Conservation (phyloP, 2,329 filamentous ascomycete genomes). For the Byssochlamys sp. region DNA sequence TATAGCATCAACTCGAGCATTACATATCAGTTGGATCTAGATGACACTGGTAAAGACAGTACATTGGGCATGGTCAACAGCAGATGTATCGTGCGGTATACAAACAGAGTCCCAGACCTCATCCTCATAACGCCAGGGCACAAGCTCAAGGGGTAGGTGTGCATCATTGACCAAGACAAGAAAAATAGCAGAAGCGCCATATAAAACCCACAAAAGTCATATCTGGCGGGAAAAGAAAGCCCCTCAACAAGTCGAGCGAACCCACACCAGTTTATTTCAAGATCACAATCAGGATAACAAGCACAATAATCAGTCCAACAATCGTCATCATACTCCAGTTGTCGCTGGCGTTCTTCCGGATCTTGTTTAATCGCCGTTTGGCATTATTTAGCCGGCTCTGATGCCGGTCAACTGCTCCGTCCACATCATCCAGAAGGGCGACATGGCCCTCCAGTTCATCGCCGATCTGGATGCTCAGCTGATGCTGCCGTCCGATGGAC, state of each 20-base stretch:
- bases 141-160: not conserved
- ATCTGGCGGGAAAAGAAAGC: not conserved
- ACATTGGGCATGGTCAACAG: not conserved
- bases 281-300: slow-evolving; percentile 73
- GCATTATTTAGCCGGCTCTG: slow-evolving; percentile 66
- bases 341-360: slow-evolving; percentile 66
- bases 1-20: not conserved
- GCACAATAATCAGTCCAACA: slow-evolving; percentile 68
- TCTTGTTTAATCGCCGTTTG: slow-evolving; percentile 57
- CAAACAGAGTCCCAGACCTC: not conserved
- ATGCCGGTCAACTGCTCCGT: slow-evolving; percentile 73
- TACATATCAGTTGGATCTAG: not conserved
- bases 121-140: not conserved
- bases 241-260: not conserved
- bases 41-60: not conserved
- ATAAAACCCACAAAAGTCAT: not conserved
- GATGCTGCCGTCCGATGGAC: slow-evolving; percentile 77
- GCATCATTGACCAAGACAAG: not conserved
- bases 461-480: slow-evolving; percentile 90
- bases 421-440: slow-evolving; percentile 78
- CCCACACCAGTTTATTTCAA: slow-evolving; percentile 50
- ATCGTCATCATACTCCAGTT: slow-evolving; percentile 80
- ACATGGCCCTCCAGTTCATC: slow-evolving; percentile 90
- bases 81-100: not conserved
- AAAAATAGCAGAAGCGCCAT: not conserved